phyloP scores from a whole-genome alignment of 2,329 filamentous ascomycete species.

The Fusarium nurragi region DNA sequence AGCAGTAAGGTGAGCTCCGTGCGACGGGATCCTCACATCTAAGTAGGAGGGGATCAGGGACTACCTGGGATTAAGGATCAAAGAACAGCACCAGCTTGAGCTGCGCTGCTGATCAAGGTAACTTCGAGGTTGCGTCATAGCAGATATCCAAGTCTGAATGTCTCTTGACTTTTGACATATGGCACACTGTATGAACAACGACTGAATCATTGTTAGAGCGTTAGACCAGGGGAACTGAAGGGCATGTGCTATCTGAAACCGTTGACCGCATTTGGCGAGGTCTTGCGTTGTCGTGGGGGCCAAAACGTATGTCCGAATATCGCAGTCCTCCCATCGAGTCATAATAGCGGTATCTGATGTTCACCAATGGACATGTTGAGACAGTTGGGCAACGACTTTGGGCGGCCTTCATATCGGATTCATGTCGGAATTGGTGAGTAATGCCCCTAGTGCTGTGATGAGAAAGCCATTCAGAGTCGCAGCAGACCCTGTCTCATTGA shows the following conservation, averaged over 20 bases:
- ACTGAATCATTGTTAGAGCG: constrained; percentile 16
- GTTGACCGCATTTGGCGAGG: constrained; percentile 24
- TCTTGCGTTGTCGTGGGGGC: constrained; percentile 36
- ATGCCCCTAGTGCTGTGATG: constrained; percentile 34
- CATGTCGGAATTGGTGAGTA: constrained; percentile 32
- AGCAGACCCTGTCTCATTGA: constrained; percentile 24
- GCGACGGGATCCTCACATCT: constrained; percentile 29
- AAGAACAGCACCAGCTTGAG: constrained; percentile 11
- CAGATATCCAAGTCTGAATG: constrained; percentile 2
- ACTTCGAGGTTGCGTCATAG: constrained; percentile 32
- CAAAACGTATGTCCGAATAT: constrained; percentile 30
- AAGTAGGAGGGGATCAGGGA: constrained; percentile 23
- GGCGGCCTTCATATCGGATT: constrained; percentile 29
- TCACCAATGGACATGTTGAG: constrained; percentile 40
- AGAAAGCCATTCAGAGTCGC: constrained; percentile 32
- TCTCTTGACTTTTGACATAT: constrained; percentile 23
- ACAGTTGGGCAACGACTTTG: constrained; percentile 35
- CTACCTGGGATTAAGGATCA: constrained; percentile 24
- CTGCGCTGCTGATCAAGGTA: constrained; percentile 18
- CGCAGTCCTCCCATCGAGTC: constrained; percentile 34
- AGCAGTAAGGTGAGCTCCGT: constrained; percentile 16
- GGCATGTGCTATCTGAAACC: constrained; percentile 26
- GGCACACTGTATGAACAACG: constrained; percentile 12
- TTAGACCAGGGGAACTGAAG: constrained; percentile 17
- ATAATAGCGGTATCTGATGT: constrained; percentile 41